Evolutionary conservation across 2,329 filamentous ascomycete species (phyloP).

Genomic region (Trichoderma guizhouense): DNA sequence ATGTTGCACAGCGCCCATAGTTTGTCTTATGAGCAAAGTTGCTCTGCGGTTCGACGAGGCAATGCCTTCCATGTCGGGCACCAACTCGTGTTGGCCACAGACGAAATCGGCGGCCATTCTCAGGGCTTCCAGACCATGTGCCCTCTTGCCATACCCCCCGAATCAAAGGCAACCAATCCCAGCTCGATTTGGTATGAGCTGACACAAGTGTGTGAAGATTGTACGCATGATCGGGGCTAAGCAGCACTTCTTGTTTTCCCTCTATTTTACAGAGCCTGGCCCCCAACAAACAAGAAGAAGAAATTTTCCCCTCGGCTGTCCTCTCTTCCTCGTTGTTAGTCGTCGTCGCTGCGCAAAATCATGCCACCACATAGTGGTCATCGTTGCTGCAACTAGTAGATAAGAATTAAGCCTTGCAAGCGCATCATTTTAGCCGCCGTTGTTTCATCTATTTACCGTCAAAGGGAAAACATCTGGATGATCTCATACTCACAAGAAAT

Average conservation of each 20-base stretch:
- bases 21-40: background rate
- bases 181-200: conserved; percentile 4
- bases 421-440: background rate
- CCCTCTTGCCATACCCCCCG: conserved; percentile 18
- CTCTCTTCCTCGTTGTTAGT: background rate
- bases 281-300: background rate
- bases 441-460: background rate
- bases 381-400: background rate
- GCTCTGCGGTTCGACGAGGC: background rate
- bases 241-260: conserved; percentile 3
- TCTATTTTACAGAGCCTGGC: conserved; percentile 10
- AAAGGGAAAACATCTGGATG: background rate
- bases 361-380: background rate
- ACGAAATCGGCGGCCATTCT: background rate
- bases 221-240: conserved; percentile 15
- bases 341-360: background rate
- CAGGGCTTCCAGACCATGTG: conserved; percentile 15
- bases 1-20: conserved; percentile 3
- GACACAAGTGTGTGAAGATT: conserved; percentile 7
- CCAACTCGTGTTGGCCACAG: background rate
- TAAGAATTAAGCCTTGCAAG: background rate
- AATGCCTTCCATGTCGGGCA: background rate
- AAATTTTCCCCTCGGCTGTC: background rate
- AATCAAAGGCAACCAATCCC: conserved; percentile 17
- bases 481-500: background rate